Evolutionary conservation across 179 eudicot species (phyloP).

Genomic region (Silene vulgaris): DNA sequence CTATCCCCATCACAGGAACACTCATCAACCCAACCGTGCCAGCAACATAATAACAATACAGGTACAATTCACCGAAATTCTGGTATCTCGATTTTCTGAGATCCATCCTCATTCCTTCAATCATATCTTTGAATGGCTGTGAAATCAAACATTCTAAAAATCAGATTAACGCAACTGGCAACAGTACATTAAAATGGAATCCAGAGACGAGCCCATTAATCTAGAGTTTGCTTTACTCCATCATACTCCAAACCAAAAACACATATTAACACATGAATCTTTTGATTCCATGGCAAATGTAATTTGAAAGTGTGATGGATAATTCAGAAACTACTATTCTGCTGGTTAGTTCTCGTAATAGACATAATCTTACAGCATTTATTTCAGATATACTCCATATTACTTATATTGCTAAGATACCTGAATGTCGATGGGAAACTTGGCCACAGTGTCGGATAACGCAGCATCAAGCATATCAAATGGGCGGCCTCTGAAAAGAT

Average conservation of each 20-base stretch:
- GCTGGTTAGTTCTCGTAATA: not conserved
- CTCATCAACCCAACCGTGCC: conserved; percentile 91
- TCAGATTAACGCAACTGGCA: conserved; percentile 11
- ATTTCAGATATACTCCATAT: not conserved
- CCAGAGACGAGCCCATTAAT: too few species aligned
- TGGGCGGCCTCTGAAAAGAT: conserved; percentile 61
- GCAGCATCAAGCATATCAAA: conserved; percentile 88
- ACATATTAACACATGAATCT: not conserved
- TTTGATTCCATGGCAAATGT: not conserved
- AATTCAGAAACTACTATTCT: not conserved
- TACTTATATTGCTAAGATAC: conserved; percentile 25
- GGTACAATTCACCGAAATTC: conserved; percentile 75
- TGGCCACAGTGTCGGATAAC: conserved; percentile 60
- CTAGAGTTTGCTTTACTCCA: too few species aligned
- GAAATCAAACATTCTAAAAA: not conserved
- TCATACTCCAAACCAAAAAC: too few species aligned
- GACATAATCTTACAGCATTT: not conserved
- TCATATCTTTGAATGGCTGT: conserved; percentile 50
- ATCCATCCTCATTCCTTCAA: conserved; percentile 43
- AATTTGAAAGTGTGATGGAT: not conserved
- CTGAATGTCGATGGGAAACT: conserved; percentile 78
- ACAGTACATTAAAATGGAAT: not conserved
- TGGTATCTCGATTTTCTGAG: conserved; percentile 42
- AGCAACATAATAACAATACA: conserved; percentile 81
- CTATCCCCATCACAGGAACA: conserved; percentile 86